Percentiles rank a stretch among this genome's conserved stretches.
Conservation (phyloP, 805 yeast species). For the Wickerhamomyces alni region DNA sequence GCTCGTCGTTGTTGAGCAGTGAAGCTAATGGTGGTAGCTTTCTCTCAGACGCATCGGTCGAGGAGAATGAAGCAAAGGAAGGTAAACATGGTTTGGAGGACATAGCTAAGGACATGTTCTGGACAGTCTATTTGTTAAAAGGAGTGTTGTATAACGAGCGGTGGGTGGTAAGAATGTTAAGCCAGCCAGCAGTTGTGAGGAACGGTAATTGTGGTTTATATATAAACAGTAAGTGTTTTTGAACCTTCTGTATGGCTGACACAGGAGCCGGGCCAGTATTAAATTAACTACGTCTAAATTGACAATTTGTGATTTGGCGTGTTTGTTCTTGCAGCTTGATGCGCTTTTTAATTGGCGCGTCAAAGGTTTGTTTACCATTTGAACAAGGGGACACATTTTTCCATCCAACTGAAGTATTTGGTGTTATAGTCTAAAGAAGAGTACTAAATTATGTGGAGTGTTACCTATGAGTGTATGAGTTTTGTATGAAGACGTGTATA, state of each 20-base stretch:
- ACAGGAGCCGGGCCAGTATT: not conserved
- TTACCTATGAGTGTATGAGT: no score
- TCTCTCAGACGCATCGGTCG: not conserved
- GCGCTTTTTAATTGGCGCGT: not conserved
- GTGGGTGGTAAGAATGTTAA: no score
- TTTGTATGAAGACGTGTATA: no score
- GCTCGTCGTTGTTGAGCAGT: slow-evolving; percentile 3
- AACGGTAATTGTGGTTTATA: no score
- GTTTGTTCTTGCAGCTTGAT: not conserved
- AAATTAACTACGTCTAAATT: not conserved
- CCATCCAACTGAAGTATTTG: no score
- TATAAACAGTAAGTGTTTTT: no score
- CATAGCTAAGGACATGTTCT: slow-evolving; percentile 14
- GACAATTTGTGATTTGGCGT: no score
- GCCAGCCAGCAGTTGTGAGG: no score
- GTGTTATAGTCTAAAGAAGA: no score
- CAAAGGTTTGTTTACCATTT: not conserved
- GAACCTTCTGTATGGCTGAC: no score
- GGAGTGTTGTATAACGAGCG: not conserved
- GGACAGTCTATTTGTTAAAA: no score
- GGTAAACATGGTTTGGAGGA: slow-evolving; percentile 13
- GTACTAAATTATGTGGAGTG: no score
- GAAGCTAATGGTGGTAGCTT: slow-evolving; percentile 16
- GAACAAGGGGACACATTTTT: not conserved
- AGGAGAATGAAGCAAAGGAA: slow-evolving; percentile 6